A percentile compares a stretch with the other conserved stretches of the same genome.
phyloP scores from a whole-genome alignment of 179 eudicot species.

The Drosera spatulata region DNA sequence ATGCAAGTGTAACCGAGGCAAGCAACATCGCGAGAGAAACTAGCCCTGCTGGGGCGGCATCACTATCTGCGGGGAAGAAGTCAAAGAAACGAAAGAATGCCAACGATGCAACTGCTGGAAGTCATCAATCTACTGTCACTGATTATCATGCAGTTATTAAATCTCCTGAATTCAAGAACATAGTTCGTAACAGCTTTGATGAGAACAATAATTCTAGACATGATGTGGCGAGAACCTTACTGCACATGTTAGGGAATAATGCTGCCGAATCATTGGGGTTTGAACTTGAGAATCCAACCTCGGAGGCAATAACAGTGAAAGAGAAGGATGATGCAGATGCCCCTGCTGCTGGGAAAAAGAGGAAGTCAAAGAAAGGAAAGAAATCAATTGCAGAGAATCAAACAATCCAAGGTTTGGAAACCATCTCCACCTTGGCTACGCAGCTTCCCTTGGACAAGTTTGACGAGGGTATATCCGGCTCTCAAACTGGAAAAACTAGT shows the following conservation, averaged over 20 bases:
- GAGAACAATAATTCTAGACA: background rate
- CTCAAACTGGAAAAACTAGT: background rate
- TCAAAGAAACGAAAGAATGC: constrained; percentile 13
- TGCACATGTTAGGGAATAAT: constrained; percentile 13
- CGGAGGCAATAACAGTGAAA: background rate
- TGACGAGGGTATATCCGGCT: background rate
- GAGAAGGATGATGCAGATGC: constrained; percentile 1
- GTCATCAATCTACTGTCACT: constrained; percentile 6
- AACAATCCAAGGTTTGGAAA: constrained; percentile 7
- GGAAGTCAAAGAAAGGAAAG: constrained; percentile 13
- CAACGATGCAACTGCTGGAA: constrained; percentile 7
- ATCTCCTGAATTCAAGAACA: background rate
- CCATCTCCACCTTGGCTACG: constrained; percentile 5
- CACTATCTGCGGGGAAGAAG: constrained; percentile 12
- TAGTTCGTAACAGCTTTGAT: background rate
- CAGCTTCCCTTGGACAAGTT: constrained; percentile 3
- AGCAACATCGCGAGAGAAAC: constrained; percentile 12
- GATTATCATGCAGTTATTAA: constrained; percentile 4
- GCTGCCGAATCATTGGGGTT: constrained; percentile 11
- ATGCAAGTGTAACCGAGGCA: constrained; percentile 7
- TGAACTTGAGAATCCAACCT: constrained; percentile 7
- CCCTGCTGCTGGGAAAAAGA: constrained; percentile 13
- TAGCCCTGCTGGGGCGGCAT: constrained; percentile 8
- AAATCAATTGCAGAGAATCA: constrained; percentile 8
- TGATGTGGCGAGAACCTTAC: background rate